These are phyloP conservation scores for Mucor saturninus DNA, from an alignment of 371 early-diverging fungal species.

Conservation along the genomic window DNA sequence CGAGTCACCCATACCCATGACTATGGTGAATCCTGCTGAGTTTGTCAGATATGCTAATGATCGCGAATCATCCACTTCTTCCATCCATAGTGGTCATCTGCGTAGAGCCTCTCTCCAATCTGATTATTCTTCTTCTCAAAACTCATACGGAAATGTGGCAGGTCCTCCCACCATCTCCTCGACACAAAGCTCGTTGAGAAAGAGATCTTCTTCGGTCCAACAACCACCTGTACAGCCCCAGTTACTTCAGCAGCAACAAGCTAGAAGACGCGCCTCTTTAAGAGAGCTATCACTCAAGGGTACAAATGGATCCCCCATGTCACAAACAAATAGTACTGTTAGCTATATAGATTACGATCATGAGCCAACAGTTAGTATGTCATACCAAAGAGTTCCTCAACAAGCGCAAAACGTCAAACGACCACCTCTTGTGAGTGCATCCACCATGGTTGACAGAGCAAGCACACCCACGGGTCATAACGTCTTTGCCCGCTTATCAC, in stretches of 20 bases:
- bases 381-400: constrained; percentile 25
- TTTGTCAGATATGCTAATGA: constrained; percentile 50
- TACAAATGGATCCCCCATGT: constrained; percentile 17
- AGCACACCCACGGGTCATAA: constrained; percentile 41
- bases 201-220: constrained; percentile 35
- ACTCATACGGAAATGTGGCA: constrained; percentile 30
- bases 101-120: constrained; percentile 54
- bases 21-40: constrained; percentile 49
- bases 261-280: constrained; percentile 42
- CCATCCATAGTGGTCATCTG: constrained; percentile 53
- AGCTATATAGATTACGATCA: constrained; percentile 20
- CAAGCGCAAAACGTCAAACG: constrained; percentile 13
- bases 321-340: constrained; percentile 6
- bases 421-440: constrained; percentile 7
- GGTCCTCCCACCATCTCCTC: constrained; percentile 23
- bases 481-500: constrained; percentile 50
- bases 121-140: constrained; percentile 47
- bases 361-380: constrained; percentile 22
- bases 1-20: constrained; percentile 48
- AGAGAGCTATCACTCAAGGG: constrained; percentile 41
- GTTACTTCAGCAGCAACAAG: constrained; percentile 10
- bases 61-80: constrained; percentile 54
- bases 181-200: constrained; percentile 28
- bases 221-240: constrained; percentile 31
- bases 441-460: constrained; percentile 19